Evolutionary conservation across 164 flowering plant genomes (phyloP), one percentile per base, ranked within the genome.

Genomic region (Vitis amurensis): DNA sequence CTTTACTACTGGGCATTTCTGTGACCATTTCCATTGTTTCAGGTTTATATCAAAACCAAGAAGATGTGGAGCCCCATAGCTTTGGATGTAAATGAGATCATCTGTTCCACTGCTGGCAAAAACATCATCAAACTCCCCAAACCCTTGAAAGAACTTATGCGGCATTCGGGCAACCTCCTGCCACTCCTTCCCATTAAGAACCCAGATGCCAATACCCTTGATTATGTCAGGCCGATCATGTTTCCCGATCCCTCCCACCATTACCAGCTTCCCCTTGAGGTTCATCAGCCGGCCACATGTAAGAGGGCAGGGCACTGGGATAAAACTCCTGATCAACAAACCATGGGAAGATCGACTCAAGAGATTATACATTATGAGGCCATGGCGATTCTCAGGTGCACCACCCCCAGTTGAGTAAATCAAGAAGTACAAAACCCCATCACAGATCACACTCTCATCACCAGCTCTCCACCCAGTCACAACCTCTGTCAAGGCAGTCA

Each of bases 231-330:
- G 82, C 48, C 97, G 77, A 57, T 92, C 94, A 3, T 67, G 88
- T 75, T 86, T 92, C 53, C 97, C 97, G n/a, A 94, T 90, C 29
- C 98, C 98, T 50, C 98, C 98, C 0, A 94, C 99, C 96, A 94
- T 88, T 19, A 94, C 90, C 63, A 94, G 78, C 82, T 82, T 89
- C 70, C 84, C 97, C 65, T 85, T 89, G 50, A 91, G 82, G 70
- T 91, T 90, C 98, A 93, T 91, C 71, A 95, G 71, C 1, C 98
- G 85, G 1, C 99, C 99, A 68, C 98, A 91, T 0, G 99, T 95
- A 16, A 95, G 88, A 66, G 94, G 74, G 64, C 92, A 91, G 51
- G 99, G 99, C 2, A 86, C 89, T 0, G 92, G 86, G 14, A 95
- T 82, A 56, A 81, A 88, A 74, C 79, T 85, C 56, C 70, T 76